Conservation (phyloP, 2,329 filamentous ascomycete species). For the Penicillium palitans region DNA sequence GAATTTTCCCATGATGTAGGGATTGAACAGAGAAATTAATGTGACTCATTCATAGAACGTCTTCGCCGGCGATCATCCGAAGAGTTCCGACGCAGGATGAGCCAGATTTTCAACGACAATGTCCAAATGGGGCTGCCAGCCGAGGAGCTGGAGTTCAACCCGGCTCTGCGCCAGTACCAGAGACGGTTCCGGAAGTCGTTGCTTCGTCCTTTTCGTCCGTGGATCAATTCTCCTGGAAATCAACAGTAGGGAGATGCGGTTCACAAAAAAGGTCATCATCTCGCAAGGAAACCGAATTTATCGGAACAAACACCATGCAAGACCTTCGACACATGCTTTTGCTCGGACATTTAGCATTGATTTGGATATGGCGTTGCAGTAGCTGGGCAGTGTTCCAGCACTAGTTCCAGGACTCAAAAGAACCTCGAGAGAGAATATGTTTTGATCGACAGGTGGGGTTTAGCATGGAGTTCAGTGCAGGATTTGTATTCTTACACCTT, state of each 20-base stretch:
- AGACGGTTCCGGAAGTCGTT: slow-evolving; percentile 16
- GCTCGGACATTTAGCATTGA: slow-evolving; percentile 1
- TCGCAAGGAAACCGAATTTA: neutral
- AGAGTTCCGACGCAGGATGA: slow-evolving; percentile 36
- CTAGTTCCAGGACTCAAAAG: neutral
- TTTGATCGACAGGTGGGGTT: neutral
- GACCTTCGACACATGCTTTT: neutral
- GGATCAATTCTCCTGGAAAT: neutral
- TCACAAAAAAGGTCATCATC: neutral
- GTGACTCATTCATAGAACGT: slow-evolving; percentile 12
- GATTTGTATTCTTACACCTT: slow-evolving; percentile 10
- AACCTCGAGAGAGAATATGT: neutral
- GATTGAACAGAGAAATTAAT: neutral
- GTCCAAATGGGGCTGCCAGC: slow-evolving; percentile 23
- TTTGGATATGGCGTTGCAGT: neutral
- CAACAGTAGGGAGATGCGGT: neutral
- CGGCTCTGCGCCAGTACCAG: slow-evolving; percentile 15
- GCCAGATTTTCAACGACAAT: slow-evolving; percentile 36
- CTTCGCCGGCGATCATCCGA: slow-evolving; percentile 33
- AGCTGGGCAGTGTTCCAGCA: neutral
- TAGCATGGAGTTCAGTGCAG: neutral
- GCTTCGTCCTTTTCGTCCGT: slow-evolving; percentile 18
- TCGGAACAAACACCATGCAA: neutral
- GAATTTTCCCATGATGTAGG: neutral
- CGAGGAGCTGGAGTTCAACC: slow-evolving; percentile 29